Evolutionary conservation across 345 rosid species (phyloP).

Genomic region (Sisymbrium irio): DNA sequence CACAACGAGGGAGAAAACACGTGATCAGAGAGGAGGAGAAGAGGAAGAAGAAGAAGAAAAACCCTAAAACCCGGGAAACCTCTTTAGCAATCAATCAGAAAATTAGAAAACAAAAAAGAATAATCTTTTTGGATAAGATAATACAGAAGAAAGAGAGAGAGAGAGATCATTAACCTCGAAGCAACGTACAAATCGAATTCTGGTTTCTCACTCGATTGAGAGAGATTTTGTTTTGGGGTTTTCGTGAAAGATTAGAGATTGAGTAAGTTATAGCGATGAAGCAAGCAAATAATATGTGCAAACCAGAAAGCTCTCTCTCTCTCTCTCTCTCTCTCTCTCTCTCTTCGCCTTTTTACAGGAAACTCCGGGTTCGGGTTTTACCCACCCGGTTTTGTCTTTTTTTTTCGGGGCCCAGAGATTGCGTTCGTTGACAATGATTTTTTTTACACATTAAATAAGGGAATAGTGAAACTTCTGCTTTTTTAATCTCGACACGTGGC

Average conservation of each 20-base stretch:
- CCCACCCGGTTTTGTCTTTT: conserved; percentile 8
- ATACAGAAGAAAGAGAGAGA: neutral
- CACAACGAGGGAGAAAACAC: neutral
- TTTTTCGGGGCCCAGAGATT: neutral
- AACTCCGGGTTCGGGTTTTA: conserved; percentile 14
- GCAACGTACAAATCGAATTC: conserved; percentile 20
- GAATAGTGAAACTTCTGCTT: neutral
- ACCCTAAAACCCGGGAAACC: conserved; percentile 29
- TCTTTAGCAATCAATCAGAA: conserved; percentile 29
- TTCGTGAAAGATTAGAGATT: conserved; percentile 19
- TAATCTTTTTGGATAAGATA: neutral
- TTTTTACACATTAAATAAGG: neutral
- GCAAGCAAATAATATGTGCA: conserved; percentile 19
- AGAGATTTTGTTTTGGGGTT: conserved; percentile 9
- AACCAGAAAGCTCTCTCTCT: too few relatives aligned
- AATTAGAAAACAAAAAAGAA: neutral
- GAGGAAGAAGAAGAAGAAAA: conserved; percentile 21
- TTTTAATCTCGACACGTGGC: conserved; percentile 15
- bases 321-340: too few relatives aligned
- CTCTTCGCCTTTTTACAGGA: neutral
- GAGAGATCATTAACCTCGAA: conserved; percentile 33
- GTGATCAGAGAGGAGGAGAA: conserved; percentile 18
- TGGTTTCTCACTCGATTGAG: conserved; percentile 24
- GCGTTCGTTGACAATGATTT: conserved; percentile 29
- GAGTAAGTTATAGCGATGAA: conserved; percentile 24